Percentiles rank a stretch among this genome's conserved stretches.
Evolutionary conservation across 345 rosid species (phyloP).

Genomic region (Rhizophora apiculata): DNA sequence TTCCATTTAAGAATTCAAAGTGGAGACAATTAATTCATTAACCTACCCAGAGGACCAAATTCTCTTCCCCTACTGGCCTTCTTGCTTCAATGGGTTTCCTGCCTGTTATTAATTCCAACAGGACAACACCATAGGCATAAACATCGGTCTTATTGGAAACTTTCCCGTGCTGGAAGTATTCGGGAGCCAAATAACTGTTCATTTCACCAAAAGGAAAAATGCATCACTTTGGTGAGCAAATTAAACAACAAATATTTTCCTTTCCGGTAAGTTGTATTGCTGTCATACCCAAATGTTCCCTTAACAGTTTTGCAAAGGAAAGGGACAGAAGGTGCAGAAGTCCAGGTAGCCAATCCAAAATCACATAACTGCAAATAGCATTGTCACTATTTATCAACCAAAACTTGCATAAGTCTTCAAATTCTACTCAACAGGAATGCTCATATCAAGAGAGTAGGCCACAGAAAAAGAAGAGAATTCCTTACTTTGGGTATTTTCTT

Average conservation of each 20-base stretch:
- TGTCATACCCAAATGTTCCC: conserved; percentile 90
- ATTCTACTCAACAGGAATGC: background rate
- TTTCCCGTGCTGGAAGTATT: conserved; percentile 97
- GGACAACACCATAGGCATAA: conserved; percentile 91
- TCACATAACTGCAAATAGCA: conserved; percentile 68
- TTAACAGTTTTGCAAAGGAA: conserved; percentile 96
- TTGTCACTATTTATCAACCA: background rate
- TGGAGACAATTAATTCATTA: conserved; percentile 20
- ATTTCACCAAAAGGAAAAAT: conserved; percentile 11
- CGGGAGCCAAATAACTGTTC: conserved; percentile 85
- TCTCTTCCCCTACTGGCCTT: conserved; percentile 84
- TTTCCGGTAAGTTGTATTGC: background rate
- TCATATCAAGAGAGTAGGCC: background rate
- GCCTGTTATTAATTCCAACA: conserved; percentile 79
- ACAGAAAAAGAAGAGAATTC: background rate
- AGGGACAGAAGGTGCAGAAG: conserved; percentile 81
- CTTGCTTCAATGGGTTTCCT: conserved; percentile 85
- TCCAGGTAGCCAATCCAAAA: conserved; percentile 95
- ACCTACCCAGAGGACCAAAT: conserved; percentile 89
- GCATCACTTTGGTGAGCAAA: background rate
- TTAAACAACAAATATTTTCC: background rate
- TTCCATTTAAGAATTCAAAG: conserved; percentile 26
- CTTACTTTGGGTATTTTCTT: conserved; percentile 73
- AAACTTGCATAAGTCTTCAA: background rate
- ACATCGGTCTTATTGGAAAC: conserved; percentile 92